Evolutionary conservation across 495 filamentous ascomycete species (phyloP).

Genomic region (Penicillium bovifimosum): DNA sequence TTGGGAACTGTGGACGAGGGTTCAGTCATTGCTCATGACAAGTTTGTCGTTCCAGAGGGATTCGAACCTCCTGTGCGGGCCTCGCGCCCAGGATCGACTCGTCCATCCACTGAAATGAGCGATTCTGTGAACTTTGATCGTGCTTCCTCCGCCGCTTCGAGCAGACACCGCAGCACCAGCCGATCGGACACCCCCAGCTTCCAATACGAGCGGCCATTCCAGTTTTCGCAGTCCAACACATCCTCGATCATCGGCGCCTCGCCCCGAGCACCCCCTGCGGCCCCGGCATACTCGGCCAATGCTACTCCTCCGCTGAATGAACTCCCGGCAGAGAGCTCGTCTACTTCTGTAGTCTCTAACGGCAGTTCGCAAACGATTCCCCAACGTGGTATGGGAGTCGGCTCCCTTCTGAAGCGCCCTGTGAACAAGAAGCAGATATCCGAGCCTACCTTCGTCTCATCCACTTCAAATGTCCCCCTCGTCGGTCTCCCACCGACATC

Average conservation of each 20-base stretch:
- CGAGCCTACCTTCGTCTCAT: slow-evolving; percentile 74
- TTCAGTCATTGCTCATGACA: slow-evolving; percentile 24
- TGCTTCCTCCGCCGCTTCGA: slow-evolving; percentile 38
- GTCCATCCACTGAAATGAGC: slow-evolving; percentile 36
- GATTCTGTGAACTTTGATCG: slow-evolving; percentile 33
- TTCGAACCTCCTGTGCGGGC: slow-evolving; percentile 23
- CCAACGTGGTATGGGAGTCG: slow-evolving; percentile 28
- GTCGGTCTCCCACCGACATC: slow-evolving; percentile 54
- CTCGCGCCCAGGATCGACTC: slow-evolving; percentile 32
- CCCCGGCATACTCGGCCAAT: slow-evolving; percentile 48
- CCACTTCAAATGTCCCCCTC: slow-evolving; percentile 66
- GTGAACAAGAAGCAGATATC: slow-evolving; percentile 75
- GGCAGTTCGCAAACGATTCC: slow-evolving; percentile 13
- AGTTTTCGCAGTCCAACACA: slow-evolving; percentile 29
- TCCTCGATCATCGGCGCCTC: slow-evolving; percentile 42
- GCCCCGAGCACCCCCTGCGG: slow-evolving; percentile 48
- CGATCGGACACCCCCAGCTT: slow-evolving; percentile 36
- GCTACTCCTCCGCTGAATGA: slow-evolving; percentile 51
- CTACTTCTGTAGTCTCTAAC: slow-evolving; percentile 14
- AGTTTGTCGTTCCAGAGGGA: slow-evolving; percentile 21
- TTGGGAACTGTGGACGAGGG: slow-evolving; percentile 36
- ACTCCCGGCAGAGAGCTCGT: slow-evolving; percentile 26
- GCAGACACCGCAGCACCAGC: slow-evolving; percentile 45
- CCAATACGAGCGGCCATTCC: slow-evolving; percentile 40
- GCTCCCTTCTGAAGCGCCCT: slow-evolving; percentile 50